A percentile compares a stretch with the other conserved stretches of the same genome.
Evolutionary conservation across 1,284 basidiomycete genomes (phyloP).

Genomic region (Fomitiporia mediterranea): DNA sequence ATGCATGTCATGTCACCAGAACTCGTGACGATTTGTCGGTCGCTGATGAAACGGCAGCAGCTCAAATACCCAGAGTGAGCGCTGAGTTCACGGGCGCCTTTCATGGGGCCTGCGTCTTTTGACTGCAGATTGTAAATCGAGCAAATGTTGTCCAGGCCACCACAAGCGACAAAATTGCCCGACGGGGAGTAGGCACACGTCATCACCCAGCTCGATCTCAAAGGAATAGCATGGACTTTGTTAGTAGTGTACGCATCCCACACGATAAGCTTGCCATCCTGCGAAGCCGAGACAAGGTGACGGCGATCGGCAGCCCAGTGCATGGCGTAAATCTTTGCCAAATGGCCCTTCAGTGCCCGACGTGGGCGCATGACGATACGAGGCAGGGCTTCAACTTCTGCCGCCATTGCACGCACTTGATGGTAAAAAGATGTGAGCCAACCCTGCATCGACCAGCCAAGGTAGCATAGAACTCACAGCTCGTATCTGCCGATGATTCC

Average conservation of each 20-base stretch:
- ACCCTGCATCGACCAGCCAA: conserved; percentile 3
- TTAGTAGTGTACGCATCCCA: conserved; percentile 99
- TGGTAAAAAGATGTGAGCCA: conserved; percentile 23
- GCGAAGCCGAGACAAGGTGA: conserved; percentile 97
- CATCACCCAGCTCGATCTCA: conserved; percentile 99
- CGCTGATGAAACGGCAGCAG: conserved; percentile 98
- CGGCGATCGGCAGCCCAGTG: conserved; percentile 97
- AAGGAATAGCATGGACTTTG: conserved; percentile 98
- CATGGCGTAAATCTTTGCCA: conserved; percentile 99
- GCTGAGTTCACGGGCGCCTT: conserved; percentile 85
- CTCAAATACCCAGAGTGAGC: conserved; percentile 97
- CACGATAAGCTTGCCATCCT: conserved; percentile 98
- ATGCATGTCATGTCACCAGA: conserved; percentile 99
- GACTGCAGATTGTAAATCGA: conserved; percentile 93
- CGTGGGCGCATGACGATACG: conserved; percentile 95
- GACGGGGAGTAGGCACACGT: conserved; percentile 98
- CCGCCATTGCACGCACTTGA: conserved; percentile 91
- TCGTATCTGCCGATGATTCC: conserved; percentile 95
- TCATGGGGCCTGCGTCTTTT: conserved; percentile 66
- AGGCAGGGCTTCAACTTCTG: conserved; percentile 91
- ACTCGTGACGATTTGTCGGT: conserved; percentile 95
- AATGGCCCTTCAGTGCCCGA: conserved; percentile 91
- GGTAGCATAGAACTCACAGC: conserved; percentile 56
- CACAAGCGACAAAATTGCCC: conserved; percentile 96
- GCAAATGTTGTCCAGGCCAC: conserved; percentile 98